phyloP scores from a whole-genome alignment of 2,329 filamentous ascomycete species.

The Hansfordia pulvinata region DNA sequence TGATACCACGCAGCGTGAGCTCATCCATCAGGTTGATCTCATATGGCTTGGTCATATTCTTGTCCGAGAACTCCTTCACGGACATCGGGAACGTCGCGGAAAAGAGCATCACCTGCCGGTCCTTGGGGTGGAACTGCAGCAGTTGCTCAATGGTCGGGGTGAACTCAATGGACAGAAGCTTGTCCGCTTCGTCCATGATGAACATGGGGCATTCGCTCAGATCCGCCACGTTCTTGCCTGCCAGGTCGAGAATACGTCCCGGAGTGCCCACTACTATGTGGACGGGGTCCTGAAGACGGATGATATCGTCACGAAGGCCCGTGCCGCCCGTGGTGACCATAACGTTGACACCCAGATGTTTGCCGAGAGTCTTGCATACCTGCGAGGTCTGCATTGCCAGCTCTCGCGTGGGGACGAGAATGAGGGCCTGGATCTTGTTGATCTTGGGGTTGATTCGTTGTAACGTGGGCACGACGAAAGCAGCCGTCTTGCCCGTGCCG shows the following conservation, averaged over 20 bases:
- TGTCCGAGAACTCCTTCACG: conserved; percentile 96
- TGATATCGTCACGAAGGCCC: conserved; percentile 88
- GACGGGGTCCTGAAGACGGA: conserved; percentile 84
- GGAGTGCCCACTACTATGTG: conserved; percentile 97
- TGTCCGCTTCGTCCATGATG: conserved; percentile 99
- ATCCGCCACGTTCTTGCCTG: conserved; percentile 92
- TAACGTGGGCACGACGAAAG: conserved; percentile 90
- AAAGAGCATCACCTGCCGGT: conserved; percentile 98
- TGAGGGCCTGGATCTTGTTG: conserved; percentile 90
- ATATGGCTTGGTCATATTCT: conserved; percentile 92
- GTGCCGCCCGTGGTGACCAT: conserved; percentile 99
- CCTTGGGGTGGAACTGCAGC: conserved; percentile 87
- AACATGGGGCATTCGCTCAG: conserved; percentile 94
- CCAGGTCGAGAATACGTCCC: conserved; percentile 88
- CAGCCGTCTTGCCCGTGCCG: conserved; percentile 94
- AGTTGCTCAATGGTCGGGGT: conserved; percentile 96
- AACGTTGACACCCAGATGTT: conserved; percentile 93
- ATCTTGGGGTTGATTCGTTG: conserved; percentile 95
- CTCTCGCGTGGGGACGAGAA: conserved; percentile 93
- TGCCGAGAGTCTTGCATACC: conserved; percentile 96
- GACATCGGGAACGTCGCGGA: conserved; percentile 95
- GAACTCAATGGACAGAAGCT: conserved; percentile 91
- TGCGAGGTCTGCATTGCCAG: conserved; percentile 96
- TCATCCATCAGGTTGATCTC: conserved; percentile 99
- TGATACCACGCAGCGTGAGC: conserved; percentile 92